A percentile compares a stretch with the other conserved stretches of the same genome.
phyloP scores from a whole-genome alignment of 163 green algal species.

The Scenedesmus sp. region DNA sequence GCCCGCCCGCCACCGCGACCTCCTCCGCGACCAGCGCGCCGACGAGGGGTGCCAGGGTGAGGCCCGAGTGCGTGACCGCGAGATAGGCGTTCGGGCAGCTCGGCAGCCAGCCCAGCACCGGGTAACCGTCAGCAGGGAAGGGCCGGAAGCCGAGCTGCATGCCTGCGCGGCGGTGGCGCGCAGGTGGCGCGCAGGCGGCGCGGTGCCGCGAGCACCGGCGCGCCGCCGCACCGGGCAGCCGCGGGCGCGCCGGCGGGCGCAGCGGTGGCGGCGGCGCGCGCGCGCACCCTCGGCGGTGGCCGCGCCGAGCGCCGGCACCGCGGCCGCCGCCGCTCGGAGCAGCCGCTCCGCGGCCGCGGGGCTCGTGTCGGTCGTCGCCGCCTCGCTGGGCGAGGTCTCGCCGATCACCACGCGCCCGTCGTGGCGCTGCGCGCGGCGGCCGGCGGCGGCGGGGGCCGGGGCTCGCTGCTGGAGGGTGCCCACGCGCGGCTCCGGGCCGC shows the following conservation, averaged over 20 bases:
- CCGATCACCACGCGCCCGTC: conserved; percentile 27
- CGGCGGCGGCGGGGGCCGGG: no score
- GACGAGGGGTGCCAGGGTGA: conserved; percentile 49
- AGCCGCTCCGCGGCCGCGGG: conserved; percentile 7
- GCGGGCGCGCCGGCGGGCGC: no score
- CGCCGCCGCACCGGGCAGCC: not conserved
- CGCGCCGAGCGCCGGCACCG: not conserved
- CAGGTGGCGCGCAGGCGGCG: no score
- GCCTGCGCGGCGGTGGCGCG: conserved; percentile 13
- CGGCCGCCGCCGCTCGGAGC: conserved; percentile 10
- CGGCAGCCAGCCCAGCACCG: conserved; percentile 12
- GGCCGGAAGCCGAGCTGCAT: conserved; percentile 32
- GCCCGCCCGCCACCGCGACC: conserved; percentile 4
- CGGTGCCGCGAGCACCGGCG: not conserved
- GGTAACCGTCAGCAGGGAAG: conserved; percentile 33
- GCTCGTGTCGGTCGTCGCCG: conserved; percentile 31
- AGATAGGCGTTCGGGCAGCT: conserved; percentile 22
- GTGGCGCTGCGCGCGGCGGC: conserved; percentile 8
- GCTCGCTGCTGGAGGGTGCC: no score
- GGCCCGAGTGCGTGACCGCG: conserved; percentile 48
- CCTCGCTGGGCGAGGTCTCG: conserved; percentile 8
- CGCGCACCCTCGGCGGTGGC: conserved; percentile 10
- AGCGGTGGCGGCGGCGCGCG: not conserved
- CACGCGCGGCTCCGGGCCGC: no score
- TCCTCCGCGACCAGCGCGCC: conserved; percentile 43